A percentile compares a stretch with the other conserved stretches of the same genome.
These are phyloP conservation scores for Rhizomucor pusillus DNA, from an alignment of 371 early-diverging fungal genomes.

Conservation along the genomic window DNA sequence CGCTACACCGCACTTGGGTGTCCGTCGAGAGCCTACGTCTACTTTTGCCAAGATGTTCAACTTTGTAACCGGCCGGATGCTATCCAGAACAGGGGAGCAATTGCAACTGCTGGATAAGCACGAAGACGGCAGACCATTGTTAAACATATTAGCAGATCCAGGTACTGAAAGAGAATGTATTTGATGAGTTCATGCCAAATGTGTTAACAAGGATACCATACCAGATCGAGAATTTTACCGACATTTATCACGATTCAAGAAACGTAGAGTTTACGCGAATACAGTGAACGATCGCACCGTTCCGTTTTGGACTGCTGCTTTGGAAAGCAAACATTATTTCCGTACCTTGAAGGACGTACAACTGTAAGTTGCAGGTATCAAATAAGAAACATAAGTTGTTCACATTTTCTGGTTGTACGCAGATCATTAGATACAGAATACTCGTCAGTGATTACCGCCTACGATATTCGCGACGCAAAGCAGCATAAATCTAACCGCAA, in stretches of 20 bases:
- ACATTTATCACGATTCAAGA: constrained; percentile 50
- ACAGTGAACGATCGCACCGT: constrained; percentile 68
- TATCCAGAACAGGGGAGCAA: constrained; percentile 64
- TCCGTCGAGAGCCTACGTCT: constrained; percentile 29
- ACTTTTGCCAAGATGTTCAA: constrained; percentile 47
- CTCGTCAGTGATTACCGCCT: constrained; percentile 9
- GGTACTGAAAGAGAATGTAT: constrained; percentile 18
- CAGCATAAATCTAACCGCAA: not conserved
- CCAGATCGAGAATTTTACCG: constrained; percentile 45
- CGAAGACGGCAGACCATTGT: constrained; percentile 37
- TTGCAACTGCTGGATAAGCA: constrained; percentile 47
- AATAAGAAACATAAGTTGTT: not conserved
- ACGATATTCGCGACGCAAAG: constrained; percentile 3
- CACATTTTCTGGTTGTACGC: not conserved
- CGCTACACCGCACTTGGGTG: constrained; percentile 82
- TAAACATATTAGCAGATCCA: constrained; percentile 67
- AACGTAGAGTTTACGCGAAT: constrained; percentile 64
- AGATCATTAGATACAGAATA: constrained; percentile 15
- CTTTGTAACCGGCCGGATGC: constrained; percentile 39
- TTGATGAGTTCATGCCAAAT: constrained; percentile 2
- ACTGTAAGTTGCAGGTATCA: no score
- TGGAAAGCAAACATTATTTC: constrained; percentile 19
- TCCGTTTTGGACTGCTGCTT: constrained; percentile 65
- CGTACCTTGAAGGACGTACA: no score
- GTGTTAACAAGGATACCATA: not conserved